These are phyloP conservation scores for Ambrosia trifida DNA, from an alignment of 129 eudicot genomes.

Conservation along the genomic window DNA sequence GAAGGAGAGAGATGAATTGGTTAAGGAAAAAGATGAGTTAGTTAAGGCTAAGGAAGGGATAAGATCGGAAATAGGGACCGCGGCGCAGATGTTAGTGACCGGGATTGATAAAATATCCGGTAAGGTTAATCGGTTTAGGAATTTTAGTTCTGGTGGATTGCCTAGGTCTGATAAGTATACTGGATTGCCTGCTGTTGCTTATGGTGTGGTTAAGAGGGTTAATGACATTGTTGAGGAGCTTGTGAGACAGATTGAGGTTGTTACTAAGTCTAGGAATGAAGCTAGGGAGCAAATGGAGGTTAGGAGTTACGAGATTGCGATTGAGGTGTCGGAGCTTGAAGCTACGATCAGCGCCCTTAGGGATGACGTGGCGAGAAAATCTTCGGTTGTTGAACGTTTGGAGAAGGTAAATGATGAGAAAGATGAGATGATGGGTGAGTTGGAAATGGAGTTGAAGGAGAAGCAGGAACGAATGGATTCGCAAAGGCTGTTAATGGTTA, in stretches of 20 bases:
- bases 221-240: conserved; percentile 97
- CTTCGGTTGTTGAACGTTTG: conserved; percentile 48
- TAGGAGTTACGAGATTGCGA: conserved; percentile 91
- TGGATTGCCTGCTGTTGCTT: conserved; percentile 88
- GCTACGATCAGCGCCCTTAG: conserved; percentile 69
- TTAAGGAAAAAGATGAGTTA: conserved; percentile 59
- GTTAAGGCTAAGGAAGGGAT: conserved; percentile 56
- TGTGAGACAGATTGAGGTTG: conserved; percentile 56
- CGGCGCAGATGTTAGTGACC: conserved; percentile 78
- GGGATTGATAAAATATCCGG: conserved; percentile 94
- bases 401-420: conserved; percentile 52
- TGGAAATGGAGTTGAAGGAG: conserved; percentile 63
- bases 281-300: conserved; percentile 82
- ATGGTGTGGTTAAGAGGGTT: conserved; percentile 84
- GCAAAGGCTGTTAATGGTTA: conserved; percentile 68
- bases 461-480: conserved; percentile 64
- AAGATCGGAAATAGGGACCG: conserved; percentile 67
- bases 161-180: conserved; percentile 88
- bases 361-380: conserved; percentile 56
- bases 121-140: conserved; percentile 66
- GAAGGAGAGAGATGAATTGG: conserved; percentile 44
- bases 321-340: conserved; percentile 91
- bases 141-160: conserved; percentile 70
- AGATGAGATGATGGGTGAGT: conserved; percentile 41
- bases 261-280: conserved; percentile 63